Base-by-base conservation (phyloP, 768 basidiomycete genomes). In the Pleurotus sapidus region DNA sequence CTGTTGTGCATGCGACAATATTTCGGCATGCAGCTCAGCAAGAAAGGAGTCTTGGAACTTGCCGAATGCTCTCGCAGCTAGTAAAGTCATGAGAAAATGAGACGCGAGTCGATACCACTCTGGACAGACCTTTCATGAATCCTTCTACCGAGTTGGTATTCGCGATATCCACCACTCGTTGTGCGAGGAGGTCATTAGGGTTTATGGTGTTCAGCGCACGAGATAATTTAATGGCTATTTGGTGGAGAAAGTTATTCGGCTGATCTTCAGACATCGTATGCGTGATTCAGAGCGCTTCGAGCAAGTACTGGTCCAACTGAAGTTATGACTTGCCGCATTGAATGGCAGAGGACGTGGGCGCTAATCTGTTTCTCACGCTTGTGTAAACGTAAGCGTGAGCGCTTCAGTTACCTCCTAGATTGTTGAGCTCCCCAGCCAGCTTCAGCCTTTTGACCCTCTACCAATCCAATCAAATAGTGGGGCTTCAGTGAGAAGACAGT, bases 41-140 rank as follows among this genome's bases (percentile, higher is more conserved):
- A 95, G 77, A 65, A 91, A 90, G 37, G 86, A 83, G 66, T 86
- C 83, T 66, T 87, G 80, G 67, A 95, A 95, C 77, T 91, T 91
- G 68, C 92, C 93, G 74, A 97, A 95, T 30, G 87, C 75, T 60
- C 78, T 82, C 34, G 89, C 88, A 63, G 92, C 91, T 87, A 60
- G 20, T 45, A n/a, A 23, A 9, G 20, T 37, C 43, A 46, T 45
- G 18, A 18, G 53, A 20, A 53, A 34, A 15, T 51, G 34, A 12
- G 38, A 55, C 59, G 23, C 43, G 54, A 59, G 43, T 17, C 11
- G 47, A 50, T n/a, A 24, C 9, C 15, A 23, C 7, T 11, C 6
- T 34, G 49, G 38, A 66, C 76, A 46, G 58, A 91, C 91, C 90
- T 72, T 79, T 78, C 46, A 84, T 80, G 68, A 95, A 93, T 2